phyloP scores from a whole-genome alignment of 2,329 filamentous ascomycete genomes.

The Pseudogymnoascus sp. region DNA sequence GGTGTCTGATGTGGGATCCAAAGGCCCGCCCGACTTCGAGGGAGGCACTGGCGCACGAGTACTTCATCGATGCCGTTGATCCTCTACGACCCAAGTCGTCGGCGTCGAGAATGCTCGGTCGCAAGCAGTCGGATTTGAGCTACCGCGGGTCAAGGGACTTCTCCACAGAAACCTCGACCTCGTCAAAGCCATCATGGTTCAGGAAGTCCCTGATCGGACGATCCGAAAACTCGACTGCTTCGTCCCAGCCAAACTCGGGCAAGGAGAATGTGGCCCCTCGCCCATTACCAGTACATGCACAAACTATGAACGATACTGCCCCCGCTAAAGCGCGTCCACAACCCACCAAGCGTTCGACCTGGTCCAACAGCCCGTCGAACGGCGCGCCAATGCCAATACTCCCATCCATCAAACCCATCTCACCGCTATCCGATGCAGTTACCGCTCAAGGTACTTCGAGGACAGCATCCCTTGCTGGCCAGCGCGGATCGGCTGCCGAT shows the following conservation, averaged over 20 bases:
- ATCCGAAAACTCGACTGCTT: slow-evolving; percentile 60
- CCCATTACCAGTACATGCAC: slow-evolving; percentile 38
- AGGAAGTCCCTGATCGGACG: slow-evolving; percentile 85
- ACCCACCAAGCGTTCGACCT: slow-evolving; percentile 78
- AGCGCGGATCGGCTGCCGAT: slow-evolving; percentile 42
- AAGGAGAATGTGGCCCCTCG: slow-evolving; percentile 40
- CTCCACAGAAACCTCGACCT: slow-evolving; percentile 44
- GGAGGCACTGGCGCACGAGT: slow-evolving; percentile 92
- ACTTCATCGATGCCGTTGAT: slow-evolving; percentile 86
- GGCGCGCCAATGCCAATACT: slow-evolving; percentile 91
- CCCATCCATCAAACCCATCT: slow-evolving; percentile 88
- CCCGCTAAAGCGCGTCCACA: slow-evolving; percentile 40
- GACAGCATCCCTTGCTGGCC: slow-evolving; percentile 42
- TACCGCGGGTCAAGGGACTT: slow-evolving; percentile 57
- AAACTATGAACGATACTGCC: slow-evolving; percentile 33
- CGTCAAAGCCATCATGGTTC: slow-evolving; percentile 93
- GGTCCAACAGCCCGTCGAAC: slow-evolving; percentile 75
- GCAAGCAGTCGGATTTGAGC: slow-evolving; percentile 81
- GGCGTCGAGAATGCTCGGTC: slow-evolving; percentile 71
- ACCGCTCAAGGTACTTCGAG: slow-evolving; percentile 77
- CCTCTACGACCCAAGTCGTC: slow-evolving; percentile 88
- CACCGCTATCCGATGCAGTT: slow-evolving; percentile 88
- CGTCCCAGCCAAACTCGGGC: slow-evolving; percentile 37
- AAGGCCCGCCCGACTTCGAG: slow-evolving; percentile 83
- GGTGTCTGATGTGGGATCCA: slow-evolving; percentile 98